Conservation (phyloP, 2,329 filamentous ascomycete genomes). For the Ascochyta viciae-villosae region DNA sequence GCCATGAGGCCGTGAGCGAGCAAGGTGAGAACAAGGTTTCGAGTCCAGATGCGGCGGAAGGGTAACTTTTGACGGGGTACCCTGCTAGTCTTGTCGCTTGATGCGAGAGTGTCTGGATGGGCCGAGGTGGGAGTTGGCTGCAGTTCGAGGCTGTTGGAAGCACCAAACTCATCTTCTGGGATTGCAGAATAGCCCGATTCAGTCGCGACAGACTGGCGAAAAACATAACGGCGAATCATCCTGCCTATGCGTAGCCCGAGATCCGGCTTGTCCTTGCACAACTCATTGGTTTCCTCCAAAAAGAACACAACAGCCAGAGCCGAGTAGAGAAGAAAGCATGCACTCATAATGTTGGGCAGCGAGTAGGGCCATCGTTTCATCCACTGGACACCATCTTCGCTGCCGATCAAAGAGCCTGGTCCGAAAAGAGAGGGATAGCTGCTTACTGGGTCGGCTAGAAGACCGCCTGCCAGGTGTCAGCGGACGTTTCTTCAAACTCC, state of each 20-base stretch:
- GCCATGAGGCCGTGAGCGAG: conserved; percentile 55
- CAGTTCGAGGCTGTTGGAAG: conserved; percentile 34
- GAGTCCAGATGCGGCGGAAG: conserved; percentile 56
- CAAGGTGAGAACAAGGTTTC: conserved; percentile 54
- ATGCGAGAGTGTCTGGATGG: conserved; percentile 2
- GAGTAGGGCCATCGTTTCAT: conserved; percentile 72
- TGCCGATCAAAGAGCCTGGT: conserved; percentile 63
- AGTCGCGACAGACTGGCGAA: conserved; percentile 31
- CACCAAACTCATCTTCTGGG: conserved; percentile 36
- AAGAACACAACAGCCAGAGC: conserved; percentile 66
- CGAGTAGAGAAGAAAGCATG: conserved; percentile 64
- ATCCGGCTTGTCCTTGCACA: conserved; percentile 51
- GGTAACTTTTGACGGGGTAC: conserved; percentile 47
- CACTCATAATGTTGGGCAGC: conserved; percentile 72
- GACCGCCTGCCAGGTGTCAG: conserved; percentile 62
- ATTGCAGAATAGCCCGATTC: conserved; percentile 43
- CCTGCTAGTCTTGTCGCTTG: conserved; percentile 21
- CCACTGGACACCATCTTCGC: conserved; percentile 67
- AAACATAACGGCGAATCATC: conserved; percentile 47
- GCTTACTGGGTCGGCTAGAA: conserved; percentile 70
- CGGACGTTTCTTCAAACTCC: neutral
- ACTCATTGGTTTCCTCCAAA: conserved; percentile 66
- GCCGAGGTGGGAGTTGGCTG: conserved; percentile 40
- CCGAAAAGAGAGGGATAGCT: conserved; percentile 71
- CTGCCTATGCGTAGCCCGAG: conserved; percentile 49